These are phyloP conservation scores for Macaranga tanarius DNA, from an alignment of 441 rosid genomes.

Conservation along the genomic window DNA sequence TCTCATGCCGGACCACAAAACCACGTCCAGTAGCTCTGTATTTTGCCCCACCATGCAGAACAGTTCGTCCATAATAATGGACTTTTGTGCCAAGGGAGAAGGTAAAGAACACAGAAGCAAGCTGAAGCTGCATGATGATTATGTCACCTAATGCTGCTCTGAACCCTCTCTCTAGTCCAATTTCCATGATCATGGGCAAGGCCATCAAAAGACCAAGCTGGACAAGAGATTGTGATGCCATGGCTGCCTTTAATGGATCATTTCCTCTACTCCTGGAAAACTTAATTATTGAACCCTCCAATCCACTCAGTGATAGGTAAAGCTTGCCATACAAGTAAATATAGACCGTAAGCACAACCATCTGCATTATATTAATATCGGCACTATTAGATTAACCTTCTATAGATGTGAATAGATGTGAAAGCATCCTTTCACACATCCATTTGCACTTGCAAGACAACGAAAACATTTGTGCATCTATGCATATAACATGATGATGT, in stretches of 20 bases:
- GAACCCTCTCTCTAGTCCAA: constrained; percentile 93
- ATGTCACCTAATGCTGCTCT: constrained; percentile 80
- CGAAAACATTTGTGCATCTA: no score
- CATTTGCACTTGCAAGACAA: no score
- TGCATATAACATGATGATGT: no score
- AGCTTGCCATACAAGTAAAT: constrained; percentile 82
- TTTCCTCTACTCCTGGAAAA: constrained; percentile 60
- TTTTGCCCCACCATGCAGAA: constrained; percentile 93
- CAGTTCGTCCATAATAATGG: constrained; percentile 85
- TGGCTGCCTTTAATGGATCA: constrained; percentile 72
- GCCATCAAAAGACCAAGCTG: constrained; percentile 81
- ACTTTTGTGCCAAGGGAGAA: constrained; percentile 92
- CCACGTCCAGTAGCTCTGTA: constrained; percentile 99
- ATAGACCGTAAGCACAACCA: constrained; percentile 72
- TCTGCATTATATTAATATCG: constrained; percentile 39
- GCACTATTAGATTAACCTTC: constrained; percentile 14
- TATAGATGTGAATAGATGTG: no score
- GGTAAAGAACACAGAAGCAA: constrained; percentile 87
- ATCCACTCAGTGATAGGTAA: constrained; percentile 82
- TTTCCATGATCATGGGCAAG: constrained; percentile 96
- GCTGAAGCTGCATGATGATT: constrained; percentile 92
- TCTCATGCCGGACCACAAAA: constrained; percentile 89
- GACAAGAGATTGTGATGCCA: constrained; percentile 90
- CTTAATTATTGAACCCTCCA: constrained; percentile 76
- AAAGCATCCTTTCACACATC: no score